Conservation (phyloP, 2,329 filamentous ascomycete species). For the Phyllosticta citrichinensis region DNA sequence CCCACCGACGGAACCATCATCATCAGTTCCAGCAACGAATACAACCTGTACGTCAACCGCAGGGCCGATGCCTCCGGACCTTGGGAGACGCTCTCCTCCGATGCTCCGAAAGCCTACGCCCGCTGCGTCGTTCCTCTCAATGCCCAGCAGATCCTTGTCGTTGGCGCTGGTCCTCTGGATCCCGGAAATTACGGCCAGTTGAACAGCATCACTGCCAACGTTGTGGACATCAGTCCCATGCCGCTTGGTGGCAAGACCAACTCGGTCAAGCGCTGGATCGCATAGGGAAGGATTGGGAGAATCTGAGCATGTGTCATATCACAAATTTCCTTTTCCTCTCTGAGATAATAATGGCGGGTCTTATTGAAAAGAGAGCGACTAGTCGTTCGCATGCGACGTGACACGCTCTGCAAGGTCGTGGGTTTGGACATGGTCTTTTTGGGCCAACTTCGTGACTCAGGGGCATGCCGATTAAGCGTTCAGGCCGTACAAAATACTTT, state of each 20-base stretch:
- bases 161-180: conserved; percentile 10
- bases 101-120: conserved; percentile 36
- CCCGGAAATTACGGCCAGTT: neutral
- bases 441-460: too few relatives aligned
- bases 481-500: too few relatives aligned
- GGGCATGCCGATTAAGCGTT: too few relatives aligned
- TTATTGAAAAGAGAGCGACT: too few relatives aligned
- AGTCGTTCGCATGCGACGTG: too few relatives aligned
- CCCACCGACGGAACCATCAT: conserved; percentile 38
- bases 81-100: conserved; percentile 37
- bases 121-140: conserved; percentile 32
- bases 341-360: neutral
- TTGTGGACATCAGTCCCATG: neutral
- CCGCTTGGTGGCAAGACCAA: neutral
- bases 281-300: neutral
- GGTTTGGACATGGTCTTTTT: too few relatives aligned
- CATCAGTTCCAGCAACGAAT: conserved; percentile 31
- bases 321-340: neutral
- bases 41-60: conserved; percentile 39
- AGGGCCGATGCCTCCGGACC: conserved; percentile 32
- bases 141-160: neutral
- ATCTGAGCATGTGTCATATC: neutral
- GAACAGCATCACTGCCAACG: neutral
- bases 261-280: neutral
- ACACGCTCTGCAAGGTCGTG: too few relatives aligned